Evolutionary conservation across 2,329 filamentous ascomycete species (phyloP), one percentile per base, ranked within the genome.

Genomic region (Sphaceloma murrayae): DNA sequence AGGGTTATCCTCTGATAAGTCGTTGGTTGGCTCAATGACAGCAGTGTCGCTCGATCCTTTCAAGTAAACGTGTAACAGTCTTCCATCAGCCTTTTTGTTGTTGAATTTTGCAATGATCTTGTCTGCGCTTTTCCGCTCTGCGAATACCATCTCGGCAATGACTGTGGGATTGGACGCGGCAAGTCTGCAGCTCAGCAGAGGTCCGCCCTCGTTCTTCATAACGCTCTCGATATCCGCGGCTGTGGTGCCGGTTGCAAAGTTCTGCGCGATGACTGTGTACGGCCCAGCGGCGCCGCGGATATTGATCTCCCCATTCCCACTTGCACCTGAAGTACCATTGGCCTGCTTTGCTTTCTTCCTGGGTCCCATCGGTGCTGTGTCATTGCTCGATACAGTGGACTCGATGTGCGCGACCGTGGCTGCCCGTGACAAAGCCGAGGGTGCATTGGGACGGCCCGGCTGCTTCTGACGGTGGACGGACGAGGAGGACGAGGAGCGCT

Each of bases 221-320:
- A 85, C 85, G 54, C 80, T 83, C 67, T 87, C 82, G 48, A 91
- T 85, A 56, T 91, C 85, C 21, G 81, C 82, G 1, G 80, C 81
- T 5, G 85, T 87, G 1, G 85, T 91, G 27, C 85, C 85, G 2
- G 77, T 77, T 9, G 84, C 85, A 58, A 91, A 86, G 67, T 91
- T 91, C 62, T 84, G 80, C 2, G 81, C 83, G 58, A 85, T 74
- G 17, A 91, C 74, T 13, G 75, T 73, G 54, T 75, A 85, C 1
- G 82, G 82, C 6, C 81, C 66, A 9, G 65, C 67, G 43, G 64
- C 64, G n/a, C 85, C 85, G 43, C 77, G 71, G 51, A 91, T 88
- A 26, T 73, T 78, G 34, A 89, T 73, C 14, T 80, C 78, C 48
- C 57, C 57, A 24, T 62, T 14, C 9, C 10, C 22, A 9, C 13